A percentile compares a stretch with the other conserved stretches of the same genome.
Conservation (phyloP, 164 flowering plant genomes). For the Litsea cubeba region DNA sequence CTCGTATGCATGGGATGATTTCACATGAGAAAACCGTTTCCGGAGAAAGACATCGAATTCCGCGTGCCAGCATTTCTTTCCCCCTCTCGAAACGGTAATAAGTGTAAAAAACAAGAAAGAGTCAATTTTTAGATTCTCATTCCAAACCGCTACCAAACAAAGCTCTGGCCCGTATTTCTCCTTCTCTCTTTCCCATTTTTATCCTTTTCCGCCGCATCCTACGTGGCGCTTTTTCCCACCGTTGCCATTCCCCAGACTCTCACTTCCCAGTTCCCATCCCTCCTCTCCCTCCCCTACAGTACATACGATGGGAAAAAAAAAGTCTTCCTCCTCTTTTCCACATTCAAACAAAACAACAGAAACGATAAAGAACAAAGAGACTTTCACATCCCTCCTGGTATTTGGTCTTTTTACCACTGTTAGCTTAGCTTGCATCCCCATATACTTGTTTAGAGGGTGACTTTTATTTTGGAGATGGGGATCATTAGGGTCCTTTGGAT, state of each 20-base stretch:
- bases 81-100: neutral
- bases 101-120: neutral
- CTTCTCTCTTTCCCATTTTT: conserved; percentile 1
- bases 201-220: conserved; percentile 11
- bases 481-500: neutral
- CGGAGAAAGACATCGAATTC: neutral
- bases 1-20: neutral
- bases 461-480: neutral
- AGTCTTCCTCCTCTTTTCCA: neutral
- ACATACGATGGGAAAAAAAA: neutral
- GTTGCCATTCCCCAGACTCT: too few relatives aligned
- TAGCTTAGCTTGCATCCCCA: too few relatives aligned
- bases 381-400: too few relatives aligned
- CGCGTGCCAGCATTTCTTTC: neutral
- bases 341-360: too few relatives aligned
- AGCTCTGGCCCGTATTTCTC: too few relatives aligned
- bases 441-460: neutral
- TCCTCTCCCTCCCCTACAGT: neutral
- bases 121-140: neutral
- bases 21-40: neutral
- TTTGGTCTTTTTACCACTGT: too few relatives aligned
- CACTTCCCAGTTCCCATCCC: neutral
- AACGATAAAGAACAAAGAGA: too few relatives aligned
- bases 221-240: neutral
- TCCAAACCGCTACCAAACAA: conserved; percentile 7